Conservation (phyloP, 2,329 filamentous ascomycete genomes). For the Pezicula radicicola region DNA sequence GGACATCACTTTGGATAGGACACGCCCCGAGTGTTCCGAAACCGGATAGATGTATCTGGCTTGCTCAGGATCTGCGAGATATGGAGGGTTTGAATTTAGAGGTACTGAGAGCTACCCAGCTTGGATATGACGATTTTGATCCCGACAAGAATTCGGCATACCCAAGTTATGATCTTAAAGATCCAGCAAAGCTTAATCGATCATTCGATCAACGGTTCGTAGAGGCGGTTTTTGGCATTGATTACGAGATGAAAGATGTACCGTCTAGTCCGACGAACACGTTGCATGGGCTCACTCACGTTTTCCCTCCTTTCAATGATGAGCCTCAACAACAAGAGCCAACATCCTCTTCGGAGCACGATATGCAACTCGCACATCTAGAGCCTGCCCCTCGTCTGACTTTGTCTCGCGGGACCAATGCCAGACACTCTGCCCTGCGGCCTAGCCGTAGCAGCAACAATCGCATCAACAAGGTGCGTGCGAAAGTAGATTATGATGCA, state of each 20-base stretch:
- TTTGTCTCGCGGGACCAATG: neutral
- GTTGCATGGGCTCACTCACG: neutral
- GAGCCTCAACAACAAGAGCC: too few relatives aligned
- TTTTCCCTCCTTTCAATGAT: too few relatives aligned
- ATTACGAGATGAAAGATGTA: neutral
- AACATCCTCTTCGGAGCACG: too few relatives aligned
- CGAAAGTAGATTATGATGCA: slow-evolving; percentile 20
- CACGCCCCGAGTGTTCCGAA: slow-evolving; percentile 7
- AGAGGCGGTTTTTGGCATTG: slow-evolving; percentile 21
- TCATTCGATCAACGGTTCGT: slow-evolving; percentile 31
- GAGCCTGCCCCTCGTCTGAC: too few relatives aligned
- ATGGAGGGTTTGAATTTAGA: slow-evolving; percentile 21
- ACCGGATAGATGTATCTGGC: slow-evolving; percentile 18
- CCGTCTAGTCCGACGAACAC: neutral
- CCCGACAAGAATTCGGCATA: slow-evolving; percentile 8
- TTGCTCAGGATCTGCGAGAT: slow-evolving; percentile 24
- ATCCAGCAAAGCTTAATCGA: slow-evolving; percentile 16
- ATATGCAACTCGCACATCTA: too few relatives aligned
- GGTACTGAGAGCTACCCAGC: slow-evolving; percentile 24
- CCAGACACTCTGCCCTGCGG: neutral
- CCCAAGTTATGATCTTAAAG: slow-evolving; percentile 24
- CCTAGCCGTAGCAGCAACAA: neutral
- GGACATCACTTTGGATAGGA: slow-evolving; percentile 27
- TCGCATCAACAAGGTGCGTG: neutral
- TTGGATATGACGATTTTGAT: slow-evolving; percentile 30